Evolutionary conservation across 108 stramenopile genomes (phyloP).

Genomic region (Stephanodiscus minutulus): DNA sequence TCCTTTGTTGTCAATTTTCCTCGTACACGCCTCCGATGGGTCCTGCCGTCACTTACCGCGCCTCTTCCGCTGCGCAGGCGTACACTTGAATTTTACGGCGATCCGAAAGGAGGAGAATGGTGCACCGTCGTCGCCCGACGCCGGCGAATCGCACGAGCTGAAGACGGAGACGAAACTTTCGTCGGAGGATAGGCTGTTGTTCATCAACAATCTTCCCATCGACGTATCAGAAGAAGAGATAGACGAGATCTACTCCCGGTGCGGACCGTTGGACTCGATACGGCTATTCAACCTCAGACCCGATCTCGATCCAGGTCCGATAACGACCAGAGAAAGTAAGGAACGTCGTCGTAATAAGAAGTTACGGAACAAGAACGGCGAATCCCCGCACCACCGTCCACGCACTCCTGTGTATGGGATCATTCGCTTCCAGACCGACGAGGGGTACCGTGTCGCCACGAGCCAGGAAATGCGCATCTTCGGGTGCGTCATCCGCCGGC

Average conservation of each 20-base stretch:
- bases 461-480: constrained; percentile 66
- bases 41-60: not conserved
- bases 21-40: not conserved
- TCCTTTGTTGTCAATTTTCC: not conserved
- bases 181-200: constrained; percentile 50
- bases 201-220: constrained; percentile 84
- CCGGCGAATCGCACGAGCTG: not conserved
- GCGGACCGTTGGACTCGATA: constrained; percentile 66
- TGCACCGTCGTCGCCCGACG: not conserved
- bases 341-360: constrained; percentile 44
- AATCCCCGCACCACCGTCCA: constrained; percentile 49
- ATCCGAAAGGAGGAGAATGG: constrained; percentile 27
- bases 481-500: constrained; percentile 75
- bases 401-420: constrained; percentile 79
- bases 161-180: constrained; percentile 5
- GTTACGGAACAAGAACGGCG: constrained; percentile 10
- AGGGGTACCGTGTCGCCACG: constrained; percentile 54
- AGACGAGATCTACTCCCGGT: constrained; percentile 64
- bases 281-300: constrained; percentile 74
- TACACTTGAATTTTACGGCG: constrained; percentile 45
- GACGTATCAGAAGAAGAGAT: constrained; percentile 67
- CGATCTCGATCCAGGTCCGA: constrained; percentile 77
- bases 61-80: constrained; percentile 5
- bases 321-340: constrained; percentile 50
- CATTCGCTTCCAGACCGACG: constrained; percentile 56